These are phyloP conservation scores for Syncephalastrum monosporum DNA, from an alignment of 371 early-diverging fungal genomes.

Conservation along the genomic window DNA sequence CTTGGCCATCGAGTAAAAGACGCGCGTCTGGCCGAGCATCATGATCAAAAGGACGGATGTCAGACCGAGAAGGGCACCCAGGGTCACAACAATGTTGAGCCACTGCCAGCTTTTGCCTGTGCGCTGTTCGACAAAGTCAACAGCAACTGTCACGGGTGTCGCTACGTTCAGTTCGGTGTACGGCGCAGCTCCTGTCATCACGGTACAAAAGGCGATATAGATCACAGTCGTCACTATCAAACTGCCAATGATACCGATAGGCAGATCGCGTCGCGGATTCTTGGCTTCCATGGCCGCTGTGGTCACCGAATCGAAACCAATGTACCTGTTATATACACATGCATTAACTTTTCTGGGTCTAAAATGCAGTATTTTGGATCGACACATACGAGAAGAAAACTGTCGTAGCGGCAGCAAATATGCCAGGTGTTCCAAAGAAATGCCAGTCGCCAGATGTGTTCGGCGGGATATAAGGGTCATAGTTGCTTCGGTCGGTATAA, in stretches of 20 bases:
- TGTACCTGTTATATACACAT: conserved; percentile 52
- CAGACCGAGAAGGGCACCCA: conserved; percentile 81
- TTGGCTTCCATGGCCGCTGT: conserved; percentile 86
- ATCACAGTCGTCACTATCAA: conserved; percentile 74
- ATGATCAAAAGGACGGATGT: conserved; percentile 75
- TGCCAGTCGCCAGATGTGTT: conserved; percentile 47
- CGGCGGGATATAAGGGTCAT: conserved; percentile 78
- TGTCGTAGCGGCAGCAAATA: conserved; percentile 74
- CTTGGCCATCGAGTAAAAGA: conserved; percentile 84
- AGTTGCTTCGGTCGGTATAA: conserved; percentile 70
- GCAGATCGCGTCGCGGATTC: conserved; percentile 81
- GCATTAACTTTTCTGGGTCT: background rate
- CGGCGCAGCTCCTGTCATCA: conserved; percentile 74
- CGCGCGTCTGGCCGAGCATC: conserved; percentile 84
- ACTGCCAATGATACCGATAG: conserved; percentile 84
- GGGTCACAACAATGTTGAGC: conserved; percentile 69
- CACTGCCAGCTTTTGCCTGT: conserved; percentile 55
- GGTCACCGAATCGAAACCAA: conserved; percentile 89
- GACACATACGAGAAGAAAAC: conserved; percentile 67
- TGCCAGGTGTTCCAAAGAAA: conserved; percentile 67
- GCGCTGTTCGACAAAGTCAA: conserved; percentile 35
- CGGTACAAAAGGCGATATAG: conserved; percentile 71
- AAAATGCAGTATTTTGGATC: background rate
- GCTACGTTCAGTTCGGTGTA: conserved; percentile 51
- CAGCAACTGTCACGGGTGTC: conserved; percentile 70